Evolutionary conservation across 140 eudicot species (phyloP).

Genomic region (Cichorium intybus): DNA sequence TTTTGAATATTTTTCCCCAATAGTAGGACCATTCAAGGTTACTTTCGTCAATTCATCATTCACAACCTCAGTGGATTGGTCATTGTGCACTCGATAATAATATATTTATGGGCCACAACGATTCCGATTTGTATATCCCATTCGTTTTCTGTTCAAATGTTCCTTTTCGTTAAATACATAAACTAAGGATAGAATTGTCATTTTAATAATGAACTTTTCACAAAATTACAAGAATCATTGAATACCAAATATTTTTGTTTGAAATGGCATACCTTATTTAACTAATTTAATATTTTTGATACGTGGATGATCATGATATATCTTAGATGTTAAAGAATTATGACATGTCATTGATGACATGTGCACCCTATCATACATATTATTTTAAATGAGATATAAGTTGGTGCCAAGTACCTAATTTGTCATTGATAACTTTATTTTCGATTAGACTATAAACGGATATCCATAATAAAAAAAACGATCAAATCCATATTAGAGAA

Average conservation of each 20-base stretch:
- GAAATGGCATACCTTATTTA: not conserved
- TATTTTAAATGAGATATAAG: not conserved
- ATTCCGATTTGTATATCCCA: constrained; percentile 2
- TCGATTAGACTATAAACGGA: not conserved
- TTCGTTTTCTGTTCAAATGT: not conserved
- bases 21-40: constrained; percentile 17
- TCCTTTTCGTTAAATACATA: not conserved
- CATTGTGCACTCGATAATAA: constrained; percentile 24
- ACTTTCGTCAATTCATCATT: constrained; percentile 20
- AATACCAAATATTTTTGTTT: not conserved
- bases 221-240: not conserved
- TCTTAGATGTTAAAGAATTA: not conserved
- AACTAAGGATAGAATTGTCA: not conserved
- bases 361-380: not conserved
- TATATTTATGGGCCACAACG: constrained; percentile 18
- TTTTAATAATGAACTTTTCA: not conserved
- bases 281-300: not conserved
- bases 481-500: not conserved
- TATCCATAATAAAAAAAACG: not conserved
- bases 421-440: not conserved
- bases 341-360: constrained; percentile 17
- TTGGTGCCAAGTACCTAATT: not conserved
- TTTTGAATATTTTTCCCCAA: constrained; percentile 8
- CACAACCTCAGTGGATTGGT: constrained; percentile 17
- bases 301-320: constrained; percentile 6